phyloP scores from a whole-genome alignment of 2,329 filamentous ascomycete genomes.

The Penicillium nordicum region DNA sequence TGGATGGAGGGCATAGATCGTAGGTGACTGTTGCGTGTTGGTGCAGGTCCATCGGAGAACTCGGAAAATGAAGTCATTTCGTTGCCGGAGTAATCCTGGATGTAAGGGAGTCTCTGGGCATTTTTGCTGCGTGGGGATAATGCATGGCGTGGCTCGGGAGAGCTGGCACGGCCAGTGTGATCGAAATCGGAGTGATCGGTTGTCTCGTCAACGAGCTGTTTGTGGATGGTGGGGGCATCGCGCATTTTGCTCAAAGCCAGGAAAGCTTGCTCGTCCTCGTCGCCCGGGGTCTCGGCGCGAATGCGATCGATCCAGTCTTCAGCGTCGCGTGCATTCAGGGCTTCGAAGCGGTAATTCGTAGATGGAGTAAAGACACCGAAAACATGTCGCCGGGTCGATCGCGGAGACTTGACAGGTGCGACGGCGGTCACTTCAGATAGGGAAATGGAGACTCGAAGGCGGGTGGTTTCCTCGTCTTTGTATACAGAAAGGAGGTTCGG shows the following conservation, averaged over 20 bases:
- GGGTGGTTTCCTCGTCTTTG: slow-evolving; percentile 84
- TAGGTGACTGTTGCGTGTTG: slow-evolving; percentile 25
- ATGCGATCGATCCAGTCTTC: slow-evolving; percentile 84
- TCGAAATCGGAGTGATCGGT: slow-evolving; percentile 45
- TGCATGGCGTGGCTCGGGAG: slow-evolving; percentile 34
- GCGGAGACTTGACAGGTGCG: slow-evolving; percentile 81
- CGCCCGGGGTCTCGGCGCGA: slow-evolving; percentile 73
- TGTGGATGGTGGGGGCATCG: slow-evolving; percentile 22
- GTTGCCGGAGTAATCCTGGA: slow-evolving; percentile 59
- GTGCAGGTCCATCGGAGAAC: slow-evolving; percentile 62
- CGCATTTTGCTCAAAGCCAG: slow-evolving; percentile 42
- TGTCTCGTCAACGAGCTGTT: slow-evolving; percentile 36
- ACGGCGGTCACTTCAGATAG: slow-evolving; percentile 89
- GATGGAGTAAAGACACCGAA: slow-evolving; percentile 91
- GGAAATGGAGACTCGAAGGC: slow-evolving; percentile 81
- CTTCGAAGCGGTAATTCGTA: slow-evolving; percentile 88
- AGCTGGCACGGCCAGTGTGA: slow-evolving; percentile 30
- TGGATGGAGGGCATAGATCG: slow-evolving; percentile 31
- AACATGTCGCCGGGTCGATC: slow-evolving; percentile 78
- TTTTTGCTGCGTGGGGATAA: slow-evolving; percentile 25
- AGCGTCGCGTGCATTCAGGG: slow-evolving; percentile 67
- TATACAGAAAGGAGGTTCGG: slow-evolving; percentile 90
- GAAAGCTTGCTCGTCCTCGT: slow-evolving; percentile 84
- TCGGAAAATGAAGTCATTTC: slow-evolving; percentile 79
- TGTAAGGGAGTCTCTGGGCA: slow-evolving; percentile 30